These are phyloP conservation scores for Neofusicoccum ribis DNA, from an alignment of 2,329 filamentous ascomycete species.

Conservation along the genomic window DNA sequence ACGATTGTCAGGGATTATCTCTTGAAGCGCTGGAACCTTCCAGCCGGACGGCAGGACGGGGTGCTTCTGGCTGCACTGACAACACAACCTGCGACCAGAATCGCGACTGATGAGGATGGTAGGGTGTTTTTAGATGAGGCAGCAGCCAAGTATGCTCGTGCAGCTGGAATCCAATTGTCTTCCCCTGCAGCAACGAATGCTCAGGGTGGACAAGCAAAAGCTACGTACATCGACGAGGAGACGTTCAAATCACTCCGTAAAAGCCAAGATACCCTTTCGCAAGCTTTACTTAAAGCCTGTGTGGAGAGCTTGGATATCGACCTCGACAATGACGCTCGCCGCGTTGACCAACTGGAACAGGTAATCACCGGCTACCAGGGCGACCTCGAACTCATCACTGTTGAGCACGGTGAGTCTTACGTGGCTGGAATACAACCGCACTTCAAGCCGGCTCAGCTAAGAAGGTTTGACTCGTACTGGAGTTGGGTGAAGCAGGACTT, in stretches of 20 bases:
- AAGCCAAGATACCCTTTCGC: neutral
- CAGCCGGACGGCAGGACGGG: neutral
- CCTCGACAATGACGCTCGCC: neutral
- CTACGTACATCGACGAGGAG: slow-evolving; percentile 1
- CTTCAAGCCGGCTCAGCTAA: slow-evolving; percentile 30
- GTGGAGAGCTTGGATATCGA: neutral
- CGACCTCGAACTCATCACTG: slow-evolving; percentile 27
- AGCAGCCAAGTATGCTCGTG: neutral
- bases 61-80: neutral
- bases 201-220: neutral
- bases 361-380: slow-evolving; percentile 22
- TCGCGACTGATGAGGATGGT: slow-evolving; percentile 2
- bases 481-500: slow-evolving; percentile 36
- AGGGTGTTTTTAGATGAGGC: neutral
- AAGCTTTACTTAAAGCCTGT: neutral
- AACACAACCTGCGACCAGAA: neutral
- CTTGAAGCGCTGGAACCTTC: neutral
- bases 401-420: slow-evolving; percentile 35
- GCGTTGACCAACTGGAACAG: neutral
- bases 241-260: neutral
- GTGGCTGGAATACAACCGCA: slow-evolving; percentile 31
- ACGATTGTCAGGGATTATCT: neutral
- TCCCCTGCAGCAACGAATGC: neutral
- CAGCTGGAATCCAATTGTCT: neutral
- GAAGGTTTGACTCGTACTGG: slow-evolving; percentile 40